Conservation (phyloP, 73 alveolate species). For the Symbiodinium natans region DNA sequence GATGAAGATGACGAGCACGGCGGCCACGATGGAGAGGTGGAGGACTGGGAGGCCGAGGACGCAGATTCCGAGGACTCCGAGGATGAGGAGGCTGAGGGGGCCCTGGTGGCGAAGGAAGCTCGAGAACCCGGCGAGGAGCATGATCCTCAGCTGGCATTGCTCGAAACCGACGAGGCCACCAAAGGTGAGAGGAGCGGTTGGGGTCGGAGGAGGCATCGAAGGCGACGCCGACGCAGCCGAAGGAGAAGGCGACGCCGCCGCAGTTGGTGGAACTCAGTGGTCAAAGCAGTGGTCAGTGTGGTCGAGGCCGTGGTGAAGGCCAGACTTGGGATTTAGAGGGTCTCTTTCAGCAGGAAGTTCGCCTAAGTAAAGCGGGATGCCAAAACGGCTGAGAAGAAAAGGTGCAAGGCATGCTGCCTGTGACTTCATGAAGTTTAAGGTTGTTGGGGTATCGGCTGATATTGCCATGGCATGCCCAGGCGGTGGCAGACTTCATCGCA, state of each 20-base stretch:
- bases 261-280: not conserved
- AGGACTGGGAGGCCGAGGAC: not conserved
- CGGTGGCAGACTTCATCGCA: conserved; percentile 11
- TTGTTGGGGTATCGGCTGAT: not conserved
- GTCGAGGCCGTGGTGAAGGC: conserved; percentile 14
- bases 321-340: not conserved
- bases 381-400: too few species aligned
- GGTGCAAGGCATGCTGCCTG: too few species aligned
- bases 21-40: not conserved
- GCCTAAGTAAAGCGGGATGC: too few species aligned
- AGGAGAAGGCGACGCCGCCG: not conserved
- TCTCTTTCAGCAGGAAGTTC: not conserved
- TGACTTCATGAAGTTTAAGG: too few species aligned
- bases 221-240: not conserved
- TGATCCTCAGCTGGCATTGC: not conserved
- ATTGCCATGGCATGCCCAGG: not conserved
- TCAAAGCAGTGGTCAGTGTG: not conserved
- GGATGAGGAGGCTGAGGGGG: not conserved
- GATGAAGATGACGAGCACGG: too few species aligned
- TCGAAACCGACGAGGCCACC: not conserved
- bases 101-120: not conserved
- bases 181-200: not conserved
- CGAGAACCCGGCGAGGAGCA: not conserved
- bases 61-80: not conserved
- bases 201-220: not conserved